A percentile compares a stretch with the other conserved stretches of the same genome.
Evolutionary conservation across 2,329 filamentous ascomycete species (phyloP).

Genomic region (Pyrenochaeta sp.): DNA sequence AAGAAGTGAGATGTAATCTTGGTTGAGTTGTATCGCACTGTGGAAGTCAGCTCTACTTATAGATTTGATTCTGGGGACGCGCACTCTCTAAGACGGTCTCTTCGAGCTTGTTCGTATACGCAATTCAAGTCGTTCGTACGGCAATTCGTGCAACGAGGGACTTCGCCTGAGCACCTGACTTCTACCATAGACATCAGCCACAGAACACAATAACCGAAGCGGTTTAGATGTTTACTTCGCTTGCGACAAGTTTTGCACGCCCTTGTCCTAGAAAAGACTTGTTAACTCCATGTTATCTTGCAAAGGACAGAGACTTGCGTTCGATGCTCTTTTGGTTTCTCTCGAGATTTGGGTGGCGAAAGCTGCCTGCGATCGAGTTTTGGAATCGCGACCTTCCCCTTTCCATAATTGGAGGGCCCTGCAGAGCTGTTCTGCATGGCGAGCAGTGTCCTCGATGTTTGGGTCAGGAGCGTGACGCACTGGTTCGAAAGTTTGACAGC

Average conservation of each 20-base stretch:
- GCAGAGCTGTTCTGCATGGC: neutral
- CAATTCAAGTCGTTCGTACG: conserved; percentile 32
- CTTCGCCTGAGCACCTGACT: conserved; percentile 46
- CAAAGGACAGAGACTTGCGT: neutral
- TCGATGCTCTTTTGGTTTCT: neutral
- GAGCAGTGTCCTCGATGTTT: neutral
- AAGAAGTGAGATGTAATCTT: conserved; percentile 24
- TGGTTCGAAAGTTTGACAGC: too few species aligned
- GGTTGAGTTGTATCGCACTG: conserved; percentile 28
- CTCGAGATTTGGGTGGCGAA: neutral
- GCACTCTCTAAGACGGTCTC: conserved; percentile 44
- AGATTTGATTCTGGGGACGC: neutral
- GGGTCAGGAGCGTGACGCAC: too few species aligned
- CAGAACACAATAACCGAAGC: neutral
- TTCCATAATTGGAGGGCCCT: neutral
- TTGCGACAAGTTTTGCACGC: conserved; percentile 41
- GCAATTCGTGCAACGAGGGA: conserved; percentile 45
- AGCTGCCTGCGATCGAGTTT: conserved; percentile 2
- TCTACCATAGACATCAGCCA: conserved; percentile 15
- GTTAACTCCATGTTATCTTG: neutral
- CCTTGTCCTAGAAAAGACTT: neutral
- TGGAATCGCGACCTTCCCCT: conserved; percentile 5
- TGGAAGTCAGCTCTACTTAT: neutral
- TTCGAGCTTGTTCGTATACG: conserved; percentile 42
- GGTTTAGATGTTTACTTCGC: conserved; percentile 13